Percentiles rank a stretch among this genome's conserved stretches.
These are phyloP conservation scores for Gynandropsis gynandra DNA, from an alignment of 345 rosid species.

Conservation along the genomic window DNA sequence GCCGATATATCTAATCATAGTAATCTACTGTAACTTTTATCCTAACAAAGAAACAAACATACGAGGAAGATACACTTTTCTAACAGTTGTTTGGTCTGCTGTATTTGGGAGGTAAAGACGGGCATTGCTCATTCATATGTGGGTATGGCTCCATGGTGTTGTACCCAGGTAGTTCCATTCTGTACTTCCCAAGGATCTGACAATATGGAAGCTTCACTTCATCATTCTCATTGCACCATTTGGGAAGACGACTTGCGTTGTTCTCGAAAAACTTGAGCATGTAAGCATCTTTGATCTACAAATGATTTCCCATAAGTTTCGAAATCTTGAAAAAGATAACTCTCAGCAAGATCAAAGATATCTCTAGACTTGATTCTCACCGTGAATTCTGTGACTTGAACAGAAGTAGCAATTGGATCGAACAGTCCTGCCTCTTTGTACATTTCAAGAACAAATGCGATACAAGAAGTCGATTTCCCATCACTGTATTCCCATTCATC, in stretches of 20 bases:
- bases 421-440: slow-evolving; percentile 96
- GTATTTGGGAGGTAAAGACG: slow-evolving; percentile 85
- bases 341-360: too few species aligned
- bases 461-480: slow-evolving; percentile 90
- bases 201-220: slow-evolving; percentile 74
- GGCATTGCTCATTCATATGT: slow-evolving; percentile 86
- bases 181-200: slow-evolving; percentile 81
- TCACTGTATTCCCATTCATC: slow-evolving; percentile 90
- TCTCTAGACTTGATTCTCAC: slow-evolving; percentile 36
- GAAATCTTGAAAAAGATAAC: too few species aligned
- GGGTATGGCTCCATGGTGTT: slow-evolving; percentile 82
- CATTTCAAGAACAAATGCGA: slow-evolving; percentile 88
- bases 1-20: too few species aligned
- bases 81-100: slow-evolving; percentile 56
- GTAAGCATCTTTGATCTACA: slow-evolving; percentile 89
- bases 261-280: slow-evolving; percentile 60
- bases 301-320: neutral
- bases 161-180: slow-evolving; percentile 92
- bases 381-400: slow-evolving; percentile 96
- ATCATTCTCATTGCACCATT: slow-evolving; percentile 91
- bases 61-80: slow-evolving; percentile 10
- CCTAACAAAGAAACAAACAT: slow-evolving; percentile 20
- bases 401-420: slow-evolving; percentile 47
- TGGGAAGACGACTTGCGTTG: slow-evolving; percentile 72
- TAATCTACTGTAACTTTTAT: too few species aligned